Evolutionary conservation across 2,329 filamentous ascomycete species (phyloP), one percentile per base, ranked within the genome.

Genomic region (Scedosporium boydii): DNA sequence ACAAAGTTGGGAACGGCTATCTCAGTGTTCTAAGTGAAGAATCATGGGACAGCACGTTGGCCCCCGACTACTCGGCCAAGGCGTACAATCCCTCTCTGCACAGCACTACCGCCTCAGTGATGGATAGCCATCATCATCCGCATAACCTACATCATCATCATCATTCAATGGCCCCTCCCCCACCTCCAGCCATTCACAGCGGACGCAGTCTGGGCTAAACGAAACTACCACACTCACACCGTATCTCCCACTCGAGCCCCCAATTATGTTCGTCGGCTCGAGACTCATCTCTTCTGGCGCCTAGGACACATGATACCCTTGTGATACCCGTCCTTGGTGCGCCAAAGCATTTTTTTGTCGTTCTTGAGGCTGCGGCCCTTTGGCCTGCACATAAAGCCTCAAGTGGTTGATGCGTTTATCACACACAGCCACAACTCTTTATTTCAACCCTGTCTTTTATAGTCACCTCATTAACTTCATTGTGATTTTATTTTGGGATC

Each of bases 1-100:
- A 88, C 69, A 91, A 93, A 69, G 87, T 96, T 66, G 93, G 93
- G 38, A 91, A 87, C 68, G 89, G 87, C 44, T 99, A 96, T 82
- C 82, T 99, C 46, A 93, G 87, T 65, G 91, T 90, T 14, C 79
- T 98, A 59, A 89, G 89, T 64, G 93, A 96, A 69, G 90, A 95
- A 72, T 80, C 77, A 51, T 87, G 85, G 84, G 80, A 85, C 65
- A 68, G 76, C 6, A 74, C 73, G 56, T 72, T 73, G 14, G 68
- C 72, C 12, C 68, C 75, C 10, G 69, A 75, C 27, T 80, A 76
- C 42, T 6, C 61, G 3, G 12, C 41, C 18, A 27, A 26, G 27
- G 18, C 51, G 21, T 62, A 57, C 23, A 58, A 48, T 7, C 38
- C 60, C 34, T 18, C 46, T 23, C 23, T 62, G 7, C 60, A 34